Conservation (phyloP, 371 early-diverging fungal genomes). For the Batkoa obscura region DNA sequence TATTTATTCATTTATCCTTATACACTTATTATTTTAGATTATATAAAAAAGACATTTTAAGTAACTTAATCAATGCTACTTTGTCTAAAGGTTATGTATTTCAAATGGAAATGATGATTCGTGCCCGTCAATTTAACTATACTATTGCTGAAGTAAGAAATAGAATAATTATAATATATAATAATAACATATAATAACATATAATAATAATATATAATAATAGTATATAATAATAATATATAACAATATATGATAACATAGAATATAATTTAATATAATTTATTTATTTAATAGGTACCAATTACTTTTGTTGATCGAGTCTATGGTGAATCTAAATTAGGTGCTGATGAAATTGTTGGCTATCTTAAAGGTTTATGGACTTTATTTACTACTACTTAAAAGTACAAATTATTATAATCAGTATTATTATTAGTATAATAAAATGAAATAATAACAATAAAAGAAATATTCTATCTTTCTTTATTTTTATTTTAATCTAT, state of each 20-base stretch:
- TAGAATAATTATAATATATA: not conserved
- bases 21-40: constrained; percentile 27
- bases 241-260: not conserved
- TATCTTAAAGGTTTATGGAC: constrained; percentile 79
- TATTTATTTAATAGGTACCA: constrained; percentile 30
- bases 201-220: too few species aligned
- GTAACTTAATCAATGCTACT: constrained; percentile 64
- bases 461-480: too few species aligned
- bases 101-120: constrained; percentile 99
- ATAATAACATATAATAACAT: too few species aligned
- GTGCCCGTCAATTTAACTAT: constrained; percentile 78
- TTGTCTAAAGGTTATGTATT: constrained; percentile 95
- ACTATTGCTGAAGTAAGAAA: constrained; percentile 57
- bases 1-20: not conserved
- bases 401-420: too few species aligned
- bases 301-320: constrained; percentile 96
- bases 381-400: constrained; percentile 49
- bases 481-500: too few species aligned
- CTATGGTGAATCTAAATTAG: constrained; percentile 90
- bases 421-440: too few species aligned
- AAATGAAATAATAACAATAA: too few species aligned
- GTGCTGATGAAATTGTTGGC: constrained; percentile 81
- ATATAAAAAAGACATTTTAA: constrained; percentile 84
- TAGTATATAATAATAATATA: not conserved
- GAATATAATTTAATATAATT: not conserved